A percentile compares a stretch with the other conserved stretches of the same genome.
Evolutionary conservation across 257 asterid genomes (phyloP).

Genomic region (Solanum acaule): DNA sequence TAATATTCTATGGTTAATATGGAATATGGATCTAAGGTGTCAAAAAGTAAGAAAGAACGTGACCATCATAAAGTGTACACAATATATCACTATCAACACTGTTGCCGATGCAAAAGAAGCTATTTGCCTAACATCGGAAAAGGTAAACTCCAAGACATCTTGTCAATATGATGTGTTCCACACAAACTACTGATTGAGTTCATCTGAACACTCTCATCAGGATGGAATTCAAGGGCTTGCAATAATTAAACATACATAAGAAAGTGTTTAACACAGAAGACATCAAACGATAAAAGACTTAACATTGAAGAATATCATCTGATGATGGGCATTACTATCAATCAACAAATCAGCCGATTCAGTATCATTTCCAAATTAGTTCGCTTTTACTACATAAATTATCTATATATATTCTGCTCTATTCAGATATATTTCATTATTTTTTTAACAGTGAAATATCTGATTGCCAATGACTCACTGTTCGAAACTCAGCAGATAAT

Average conservation of each 20-base stretch:
- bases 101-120: neutral
- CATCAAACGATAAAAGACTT: neutral
- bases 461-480: neutral
- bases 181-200: neutral
- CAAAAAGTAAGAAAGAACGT: neutral
- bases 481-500: neutral
- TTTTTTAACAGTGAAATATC: neutral
- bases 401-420: neutral
- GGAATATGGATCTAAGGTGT: neutral
- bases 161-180: neutral
- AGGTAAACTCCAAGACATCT: neutral
- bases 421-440: neutral
- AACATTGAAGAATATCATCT: neutral
- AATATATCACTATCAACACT: neutral
- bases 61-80: neutral
- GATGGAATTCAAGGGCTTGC: neutral
- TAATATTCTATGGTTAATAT: neutral
- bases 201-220: neutral
- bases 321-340: neutral
- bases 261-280: neutral
- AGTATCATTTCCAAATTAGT: neutral
- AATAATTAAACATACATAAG: neutral
- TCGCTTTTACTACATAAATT: neutral
- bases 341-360: neutral
- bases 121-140: neutral